These are phyloP conservation scores for Arthrobotrys pseudoclavata DNA, from an alignment of 2,329 filamentous ascomycete genomes.

Conservation along the genomic window DNA sequence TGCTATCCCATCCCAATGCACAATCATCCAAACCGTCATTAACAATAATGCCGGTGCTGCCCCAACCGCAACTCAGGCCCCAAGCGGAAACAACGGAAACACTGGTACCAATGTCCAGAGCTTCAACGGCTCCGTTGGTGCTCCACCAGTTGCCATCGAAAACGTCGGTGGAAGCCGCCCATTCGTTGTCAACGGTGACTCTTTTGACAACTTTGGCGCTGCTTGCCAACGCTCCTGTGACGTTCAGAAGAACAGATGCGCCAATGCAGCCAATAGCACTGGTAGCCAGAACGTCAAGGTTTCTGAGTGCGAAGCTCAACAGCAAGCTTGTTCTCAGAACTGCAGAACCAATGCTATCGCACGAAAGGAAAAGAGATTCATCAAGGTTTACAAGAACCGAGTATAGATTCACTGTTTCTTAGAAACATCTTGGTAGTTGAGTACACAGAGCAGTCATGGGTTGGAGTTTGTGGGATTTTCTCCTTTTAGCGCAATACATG, in stretches of 20 bases:
- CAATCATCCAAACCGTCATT: slow-evolving; percentile 50
- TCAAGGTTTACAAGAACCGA: slow-evolving; percentile 48
- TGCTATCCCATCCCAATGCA: slow-evolving; percentile 29
- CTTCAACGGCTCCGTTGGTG: slow-evolving; percentile 70
- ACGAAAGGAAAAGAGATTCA: slow-evolving; percentile 40
- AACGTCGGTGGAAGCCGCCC: slow-evolving; percentile 71
- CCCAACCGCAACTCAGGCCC: slow-evolving; percentile 32
- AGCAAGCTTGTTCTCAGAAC: slow-evolving; percentile 66
- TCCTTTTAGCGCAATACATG: slow-evolving; percentile 33
- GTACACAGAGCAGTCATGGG: slow-evolving; percentile 5
- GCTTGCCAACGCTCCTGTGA: slow-evolving; percentile 75
- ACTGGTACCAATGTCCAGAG: slow-evolving; percentile 66
- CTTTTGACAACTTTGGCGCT: slow-evolving; percentile 72
- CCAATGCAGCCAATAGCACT: slow-evolving; percentile 71
- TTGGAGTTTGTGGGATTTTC: slow-evolving; percentile 17
- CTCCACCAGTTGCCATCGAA: slow-evolving; percentile 70
- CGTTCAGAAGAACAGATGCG: slow-evolving; percentile 75
- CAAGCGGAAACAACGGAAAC: slow-evolving; percentile 27
- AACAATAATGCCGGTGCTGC: too few species aligned
- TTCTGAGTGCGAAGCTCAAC: slow-evolving; percentile 72
- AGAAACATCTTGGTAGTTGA: slow-evolving; percentile 1
- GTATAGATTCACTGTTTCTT: slow-evolving; percentile 15
- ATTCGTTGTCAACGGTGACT: slow-evolving; percentile 72
- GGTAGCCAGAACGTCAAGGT: slow-evolving; percentile 66
- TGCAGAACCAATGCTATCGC: slow-evolving; percentile 31